Percentiles rank a stretch among this genome's conserved stretches.
Evolutionary conservation across 805 yeast genomes (phyloP).

Genomic region (Grigorovia jiainica): DNA sequence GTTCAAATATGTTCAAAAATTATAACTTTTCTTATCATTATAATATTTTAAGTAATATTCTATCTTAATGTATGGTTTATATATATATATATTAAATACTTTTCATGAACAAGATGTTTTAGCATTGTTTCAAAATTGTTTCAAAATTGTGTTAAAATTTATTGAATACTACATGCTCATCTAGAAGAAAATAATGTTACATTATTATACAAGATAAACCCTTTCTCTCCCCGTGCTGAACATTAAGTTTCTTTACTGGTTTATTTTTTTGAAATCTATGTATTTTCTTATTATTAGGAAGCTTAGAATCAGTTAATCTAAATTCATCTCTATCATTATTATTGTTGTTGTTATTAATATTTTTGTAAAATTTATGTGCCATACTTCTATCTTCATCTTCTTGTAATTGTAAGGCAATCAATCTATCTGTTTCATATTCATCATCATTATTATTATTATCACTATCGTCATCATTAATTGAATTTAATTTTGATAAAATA

Average conservation of each 20-base stretch:
- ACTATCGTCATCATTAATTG: background rate
- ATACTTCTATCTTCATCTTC: conserved; percentile 40
- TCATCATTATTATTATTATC: background rate
- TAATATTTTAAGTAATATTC: no score
- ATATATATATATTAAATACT: background rate
- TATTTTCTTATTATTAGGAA: no score
- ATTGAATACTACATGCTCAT: no score
- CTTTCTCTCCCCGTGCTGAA: no score
- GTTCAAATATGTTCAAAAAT: no score
- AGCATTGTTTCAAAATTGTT: background rate
- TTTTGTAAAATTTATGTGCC: conserved; percentile 4
- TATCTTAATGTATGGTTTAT: background rate
- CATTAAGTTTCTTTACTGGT: no score
- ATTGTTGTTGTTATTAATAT: background rate
- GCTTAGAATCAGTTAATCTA: no score
- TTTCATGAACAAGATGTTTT: background rate
- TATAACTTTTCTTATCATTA: no score
- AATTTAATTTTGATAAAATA: background rate
- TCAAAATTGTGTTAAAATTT: no score
- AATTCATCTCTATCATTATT: background rate
- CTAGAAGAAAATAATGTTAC: no score
- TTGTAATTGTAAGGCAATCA: conserved; percentile 36
- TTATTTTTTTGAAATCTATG: no score
- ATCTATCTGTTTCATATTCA: conserved; percentile 27
- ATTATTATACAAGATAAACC: no score